Evolutionary conservation across 345 rosid genomes (phyloP).

Genomic region (Camelina hispida): DNA sequence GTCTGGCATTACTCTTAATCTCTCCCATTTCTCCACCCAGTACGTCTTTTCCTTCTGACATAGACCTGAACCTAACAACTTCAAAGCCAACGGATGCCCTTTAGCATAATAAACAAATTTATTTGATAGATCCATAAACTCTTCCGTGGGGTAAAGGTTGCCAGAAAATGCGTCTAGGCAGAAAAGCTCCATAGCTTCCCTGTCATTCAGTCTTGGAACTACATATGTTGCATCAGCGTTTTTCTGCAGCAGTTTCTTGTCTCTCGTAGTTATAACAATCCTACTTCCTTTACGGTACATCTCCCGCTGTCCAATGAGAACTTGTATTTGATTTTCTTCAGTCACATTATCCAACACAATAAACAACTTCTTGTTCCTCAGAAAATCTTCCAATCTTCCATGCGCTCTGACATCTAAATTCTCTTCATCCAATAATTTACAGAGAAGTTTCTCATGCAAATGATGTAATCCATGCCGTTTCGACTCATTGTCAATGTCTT

Average conservation of each 20-base stretch:
- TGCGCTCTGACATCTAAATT: constrained; percentile 22
- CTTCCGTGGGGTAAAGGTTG: constrained; percentile 3
- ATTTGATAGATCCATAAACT: constrained; percentile 27
- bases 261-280: constrained; percentile 42
- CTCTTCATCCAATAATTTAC: constrained; percentile 27
- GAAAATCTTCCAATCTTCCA: constrained; percentile 11
- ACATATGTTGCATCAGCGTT: constrained; percentile 1
- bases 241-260: constrained; percentile 38
- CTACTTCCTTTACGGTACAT: constrained; percentile 28
- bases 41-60: not conserved
- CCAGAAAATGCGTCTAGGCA: constrained; percentile 17
- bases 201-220: constrained; percentile 28
- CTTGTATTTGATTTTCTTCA: not conserved
- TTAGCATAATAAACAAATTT: constrained; percentile 30
- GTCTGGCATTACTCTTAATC: constrained; percentile 26
- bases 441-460: constrained; percentile 24
- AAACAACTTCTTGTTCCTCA: constrained; percentile 35
- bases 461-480: not conserved
- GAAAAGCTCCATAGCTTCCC: constrained; percentile 43
- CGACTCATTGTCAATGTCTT: constrained; percentile 19
- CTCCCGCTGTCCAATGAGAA: constrained; percentile 6
- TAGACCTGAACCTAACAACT: constrained; percentile 42
- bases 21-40: constrained; percentile 41
- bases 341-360: constrained; percentile 42
- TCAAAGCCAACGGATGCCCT: constrained; percentile 50